A percentile compares a stretch with the other conserved stretches of the same genome.
Evolutionary conservation across 108 stramenopile genomes (phyloP).

Genomic region (Cyclotella choctawhatcheeana): DNA sequence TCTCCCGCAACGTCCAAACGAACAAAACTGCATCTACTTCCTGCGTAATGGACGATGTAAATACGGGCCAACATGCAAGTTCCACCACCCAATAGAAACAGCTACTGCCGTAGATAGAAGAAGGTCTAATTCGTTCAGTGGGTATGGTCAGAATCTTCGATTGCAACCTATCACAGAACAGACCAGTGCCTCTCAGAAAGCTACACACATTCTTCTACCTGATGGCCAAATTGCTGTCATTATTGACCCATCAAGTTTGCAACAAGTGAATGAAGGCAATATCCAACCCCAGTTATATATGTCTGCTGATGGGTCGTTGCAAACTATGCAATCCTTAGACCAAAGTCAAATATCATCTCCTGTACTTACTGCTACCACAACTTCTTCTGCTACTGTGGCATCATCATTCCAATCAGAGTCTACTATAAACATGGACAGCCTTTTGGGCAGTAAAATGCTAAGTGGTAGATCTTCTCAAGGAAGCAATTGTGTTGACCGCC

Average conservation of each 20-base stretch:
- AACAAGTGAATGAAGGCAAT: conserved; percentile 42
- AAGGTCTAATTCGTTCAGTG: conserved; percentile 22
- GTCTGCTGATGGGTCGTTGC: conserved; percentile 34
- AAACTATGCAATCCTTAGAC: conserved; percentile 27
- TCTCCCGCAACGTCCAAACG: conserved; percentile 83
- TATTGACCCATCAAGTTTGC: conserved; percentile 44
- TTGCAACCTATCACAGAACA: conserved; percentile 50
- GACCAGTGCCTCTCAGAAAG: conserved; percentile 25
- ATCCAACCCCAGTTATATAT: conserved; percentile 41
- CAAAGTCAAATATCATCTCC: conserved; percentile 28
- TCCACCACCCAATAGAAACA: conserved; percentile 84
- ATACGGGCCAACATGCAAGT: conserved; percentile 91
- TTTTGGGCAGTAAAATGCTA: conserved; percentile 26
- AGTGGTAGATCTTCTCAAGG: conserved; percentile 9
- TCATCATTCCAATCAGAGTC: conserved; percentile 42
- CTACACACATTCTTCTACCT: conserved; percentile 43
- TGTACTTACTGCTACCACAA: conserved; percentile 38
- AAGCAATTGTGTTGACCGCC: not conserved
- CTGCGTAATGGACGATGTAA: conserved; percentile 89
- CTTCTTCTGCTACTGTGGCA: conserved; percentile 19
- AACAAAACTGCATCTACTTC: conserved; percentile 91
- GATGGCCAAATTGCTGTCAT: conserved; percentile 52
- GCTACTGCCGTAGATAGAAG: conserved; percentile 21
- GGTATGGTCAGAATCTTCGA: conserved; percentile 30
- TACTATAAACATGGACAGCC: conserved; percentile 22